Evolutionary conservation across 495 filamentous ascomycete genomes (phyloP), one percentile per base, ranked within the genome.

Genomic region (Aspergillus funiculosus): DNA sequence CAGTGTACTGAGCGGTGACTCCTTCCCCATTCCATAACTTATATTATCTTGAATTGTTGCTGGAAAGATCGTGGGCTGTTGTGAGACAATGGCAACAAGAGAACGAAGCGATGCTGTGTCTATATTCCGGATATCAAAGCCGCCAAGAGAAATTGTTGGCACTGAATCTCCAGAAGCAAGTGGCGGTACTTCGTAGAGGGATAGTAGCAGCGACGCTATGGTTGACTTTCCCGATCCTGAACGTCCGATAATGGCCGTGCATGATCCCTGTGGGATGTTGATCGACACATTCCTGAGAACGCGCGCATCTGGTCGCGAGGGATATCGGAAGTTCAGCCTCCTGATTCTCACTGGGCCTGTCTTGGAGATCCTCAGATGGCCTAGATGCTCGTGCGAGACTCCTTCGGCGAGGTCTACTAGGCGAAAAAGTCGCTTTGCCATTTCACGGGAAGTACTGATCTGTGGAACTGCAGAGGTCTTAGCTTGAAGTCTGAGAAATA

Each of bases 161-260:
- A 20, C 5, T 8, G 53, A 51, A n/a, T n/a, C n/a, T n/a, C n/a
- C n/a, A n/a, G 10, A 13, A 57, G 11, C 60, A 54, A 7, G 51
- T n/a, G n/a, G 27, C 5, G 62, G 60, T n/a, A 56, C 51, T 41
- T 68, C 69, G 53, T 87, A 87, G 13, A 89, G 73, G 2, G 78
- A 73, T 0, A 92, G 64, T 0, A 97, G 73, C 0, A 98, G 66
- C 0, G 82, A 80, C 1, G 82, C 78, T 30, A 96, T 76, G 1
- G 94, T 97, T 10, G 82, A 89, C 68, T 98, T 98, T 0, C 92
- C 91, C 18, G 79, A 85, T 0, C 94, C 94, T 0, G 89, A 95
- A 3, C 76, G 61, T 9, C 89, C 89, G 11, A 92, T 88, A 24
- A 95, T 77, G 4, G 87, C 87, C 3, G 79, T 85, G 47, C 75